Conservation (phyloP, 2,329 filamentous ascomycete species). For the Trichoderma asperellum region DNA sequence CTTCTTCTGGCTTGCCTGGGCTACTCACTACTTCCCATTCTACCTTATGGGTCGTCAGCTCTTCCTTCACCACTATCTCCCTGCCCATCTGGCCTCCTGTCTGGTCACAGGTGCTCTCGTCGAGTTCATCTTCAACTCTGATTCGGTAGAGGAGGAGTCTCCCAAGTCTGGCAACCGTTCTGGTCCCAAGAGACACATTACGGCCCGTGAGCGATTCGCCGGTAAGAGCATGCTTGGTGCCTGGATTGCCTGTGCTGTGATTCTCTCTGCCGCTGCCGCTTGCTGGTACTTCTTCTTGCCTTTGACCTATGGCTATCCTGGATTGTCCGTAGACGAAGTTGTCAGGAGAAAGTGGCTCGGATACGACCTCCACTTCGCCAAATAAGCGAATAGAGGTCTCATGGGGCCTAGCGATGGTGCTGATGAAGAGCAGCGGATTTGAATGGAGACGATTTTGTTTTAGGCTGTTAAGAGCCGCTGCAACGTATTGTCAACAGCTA, state of each 20-base stretch:
- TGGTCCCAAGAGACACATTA: slow-evolving; percentile 63
- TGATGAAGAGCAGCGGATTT: neutral
- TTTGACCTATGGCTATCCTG: slow-evolving; percentile 92
- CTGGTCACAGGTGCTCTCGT: slow-evolving; percentile 89
- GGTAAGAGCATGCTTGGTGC: slow-evolving; percentile 75
- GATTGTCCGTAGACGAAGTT: slow-evolving; percentile 77
- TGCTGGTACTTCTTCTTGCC: slow-evolving; percentile 94
- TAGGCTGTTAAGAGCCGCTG: neutral
- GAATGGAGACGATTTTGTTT: neutral
- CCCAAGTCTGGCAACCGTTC: slow-evolving; percentile 52
- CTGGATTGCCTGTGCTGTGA: slow-evolving; percentile 77
- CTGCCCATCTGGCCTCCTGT: slow-evolving; percentile 86
- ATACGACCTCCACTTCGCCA: slow-evolving; percentile 98
- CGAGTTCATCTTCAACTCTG: slow-evolving; percentile 94
- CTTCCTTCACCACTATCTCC: slow-evolving; percentile 97
- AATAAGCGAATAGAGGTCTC: slow-evolving; percentile 57
- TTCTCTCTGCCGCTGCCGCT: slow-evolving; percentile 69
- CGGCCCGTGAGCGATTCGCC: slow-evolving; percentile 80
- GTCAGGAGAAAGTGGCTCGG: slow-evolving; percentile 89
- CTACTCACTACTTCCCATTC: slow-evolving; percentile 95
- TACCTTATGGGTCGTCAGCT: slow-evolving; percentile 97
- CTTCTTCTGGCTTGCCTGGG: slow-evolving; percentile 99
- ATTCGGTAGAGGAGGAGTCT: slow-evolving; percentile 64
- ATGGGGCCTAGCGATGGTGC: neutral
- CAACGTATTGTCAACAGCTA: neutral